phyloP scores from a whole-genome alignment of 257 asterid species.

The Perilla frutescens region DNA sequence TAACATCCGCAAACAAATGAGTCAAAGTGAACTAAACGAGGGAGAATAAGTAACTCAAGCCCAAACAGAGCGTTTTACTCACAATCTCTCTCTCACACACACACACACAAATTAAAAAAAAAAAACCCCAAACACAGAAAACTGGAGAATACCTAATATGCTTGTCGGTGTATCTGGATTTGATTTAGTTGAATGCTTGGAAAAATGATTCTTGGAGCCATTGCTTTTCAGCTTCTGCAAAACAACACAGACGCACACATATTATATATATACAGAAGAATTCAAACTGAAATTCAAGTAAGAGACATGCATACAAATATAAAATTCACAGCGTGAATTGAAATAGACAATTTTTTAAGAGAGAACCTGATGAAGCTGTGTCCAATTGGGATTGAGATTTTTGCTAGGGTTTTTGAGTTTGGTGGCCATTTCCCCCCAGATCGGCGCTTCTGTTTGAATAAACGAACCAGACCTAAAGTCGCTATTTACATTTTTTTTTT shows the following conservation, averaged over 20 bases:
- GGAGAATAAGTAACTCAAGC: constrained; percentile 7
- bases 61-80: not conserved
- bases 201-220: constrained; percentile 52
- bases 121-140: not conserved
- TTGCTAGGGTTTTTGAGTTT: constrained; percentile 64
- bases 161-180: constrained; percentile 38
- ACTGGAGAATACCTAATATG: constrained; percentile 50
- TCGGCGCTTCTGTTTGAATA: constrained; percentile 30
- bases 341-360: not conserved
- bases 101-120: not conserved
- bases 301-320: not conserved
- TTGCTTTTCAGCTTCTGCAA: constrained; percentile 71
- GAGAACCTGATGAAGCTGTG: constrained; percentile 73
- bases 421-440: constrained; percentile 42
- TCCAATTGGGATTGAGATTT: constrained; percentile 90
- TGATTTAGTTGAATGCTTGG: constrained; percentile 43
- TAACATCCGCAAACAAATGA: constrained; percentile 32
- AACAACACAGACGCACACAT: constrained; percentile 1
- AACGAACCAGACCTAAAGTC: constrained; percentile 24
- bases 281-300: constrained; percentile 23
- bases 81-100: not conserved
- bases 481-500: not conserved
- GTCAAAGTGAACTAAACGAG: constrained; percentile 4
- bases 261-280: not conserved
- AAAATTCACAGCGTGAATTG: not conserved